Conservation (phyloP, 768 basidiomycete species). For the Lentinus brumalis region DNA sequence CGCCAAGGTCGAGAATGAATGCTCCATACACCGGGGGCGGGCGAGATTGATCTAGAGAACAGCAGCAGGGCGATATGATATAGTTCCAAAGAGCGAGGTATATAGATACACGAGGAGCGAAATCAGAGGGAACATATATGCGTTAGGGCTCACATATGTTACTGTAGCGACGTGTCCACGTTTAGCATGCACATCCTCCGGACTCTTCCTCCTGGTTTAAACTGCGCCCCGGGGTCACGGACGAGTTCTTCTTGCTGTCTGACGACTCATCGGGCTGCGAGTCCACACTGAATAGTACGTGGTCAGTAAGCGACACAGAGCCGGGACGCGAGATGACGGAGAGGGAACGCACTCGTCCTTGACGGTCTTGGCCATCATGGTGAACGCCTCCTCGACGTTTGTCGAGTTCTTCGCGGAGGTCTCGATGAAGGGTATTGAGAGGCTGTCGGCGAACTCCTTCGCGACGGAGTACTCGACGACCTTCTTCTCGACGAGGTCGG, state of each 20-base stretch:
- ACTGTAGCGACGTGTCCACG: neutral
- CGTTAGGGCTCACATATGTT: neutral
- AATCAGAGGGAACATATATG: neutral
- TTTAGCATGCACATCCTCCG: slow-evolving; percentile 23
- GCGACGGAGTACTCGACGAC: slow-evolving; percentile 88
- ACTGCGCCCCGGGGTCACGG: slow-evolving; percentile 22
- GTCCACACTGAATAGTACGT: slow-evolving; percentile 14
- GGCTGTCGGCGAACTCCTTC: slow-evolving; percentile 94
- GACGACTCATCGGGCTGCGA: slow-evolving; percentile 13
- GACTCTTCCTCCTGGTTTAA: slow-evolving; percentile 15
- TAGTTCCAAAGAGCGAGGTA: neutral
- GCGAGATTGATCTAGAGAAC: too few relatives aligned
- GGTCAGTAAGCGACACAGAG: neutral
- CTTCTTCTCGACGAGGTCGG: slow-evolving; percentile 96
- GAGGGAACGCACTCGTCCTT: slow-evolving; percentile 68
- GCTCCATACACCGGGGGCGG: too few relatives aligned
- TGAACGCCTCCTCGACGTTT: slow-evolving; percentile 98
- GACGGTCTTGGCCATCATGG: slow-evolving; percentile 96
- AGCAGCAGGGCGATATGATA: neutral
- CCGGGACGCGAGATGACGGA: neutral
- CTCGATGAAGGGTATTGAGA: slow-evolving; percentile 92
- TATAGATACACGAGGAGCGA: neutral
- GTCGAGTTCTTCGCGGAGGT: slow-evolving; percentile 98
- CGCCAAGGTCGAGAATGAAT: too few relatives aligned
- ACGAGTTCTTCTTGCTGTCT: slow-evolving; percentile 14